These are phyloP conservation scores for Cercospora sp. DNA, from an alignment of 2,329 filamentous ascomycete species.

Conservation along the genomic window DNA sequence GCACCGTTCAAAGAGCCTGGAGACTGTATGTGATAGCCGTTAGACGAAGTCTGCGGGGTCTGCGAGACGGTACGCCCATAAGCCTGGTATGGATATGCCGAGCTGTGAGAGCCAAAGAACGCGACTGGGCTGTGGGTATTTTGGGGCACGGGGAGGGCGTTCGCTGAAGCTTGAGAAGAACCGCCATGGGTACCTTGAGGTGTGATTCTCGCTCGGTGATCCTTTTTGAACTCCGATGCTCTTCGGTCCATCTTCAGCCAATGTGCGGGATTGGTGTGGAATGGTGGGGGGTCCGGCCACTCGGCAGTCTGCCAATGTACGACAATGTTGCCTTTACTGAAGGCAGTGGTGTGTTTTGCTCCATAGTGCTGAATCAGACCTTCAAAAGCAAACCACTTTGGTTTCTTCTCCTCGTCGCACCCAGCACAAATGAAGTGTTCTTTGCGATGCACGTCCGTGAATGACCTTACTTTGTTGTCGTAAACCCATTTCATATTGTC, in stretches of 20 bases:
- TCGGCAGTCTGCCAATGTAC: constrained; percentile 75
- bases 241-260: constrained; percentile 28
- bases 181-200: constrained; percentile 20
- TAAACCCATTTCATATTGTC: constrained; percentile 88
- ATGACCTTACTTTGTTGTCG: constrained; percentile 71
- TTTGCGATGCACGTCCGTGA: constrained; percentile 65
- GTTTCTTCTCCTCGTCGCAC: constrained; percentile 60
- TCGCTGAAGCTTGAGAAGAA: constrained; percentile 11
- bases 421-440: constrained; percentile 73
- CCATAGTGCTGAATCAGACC: constrained; percentile 80
- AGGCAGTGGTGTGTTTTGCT: constrained; percentile 71
- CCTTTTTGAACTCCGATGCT: constrained; percentile 13
- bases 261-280: constrained; percentile 57
- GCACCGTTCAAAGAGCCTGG: neutral
- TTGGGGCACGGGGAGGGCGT: constrained; percentile 14
- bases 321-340: constrained; percentile 70
- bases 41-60: neutral
- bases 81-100: constrained; percentile 7
- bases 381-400: constrained; percentile 73
- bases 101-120: neutral
- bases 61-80: neutral
- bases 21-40: neutral
- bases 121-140: neutral
- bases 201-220: constrained; percentile 22
- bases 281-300: constrained; percentile 75